Evolutionary conservation across 1,139 yeast genomes (phyloP).

Genomic region (Sugiyamaella pinicola): DNA sequence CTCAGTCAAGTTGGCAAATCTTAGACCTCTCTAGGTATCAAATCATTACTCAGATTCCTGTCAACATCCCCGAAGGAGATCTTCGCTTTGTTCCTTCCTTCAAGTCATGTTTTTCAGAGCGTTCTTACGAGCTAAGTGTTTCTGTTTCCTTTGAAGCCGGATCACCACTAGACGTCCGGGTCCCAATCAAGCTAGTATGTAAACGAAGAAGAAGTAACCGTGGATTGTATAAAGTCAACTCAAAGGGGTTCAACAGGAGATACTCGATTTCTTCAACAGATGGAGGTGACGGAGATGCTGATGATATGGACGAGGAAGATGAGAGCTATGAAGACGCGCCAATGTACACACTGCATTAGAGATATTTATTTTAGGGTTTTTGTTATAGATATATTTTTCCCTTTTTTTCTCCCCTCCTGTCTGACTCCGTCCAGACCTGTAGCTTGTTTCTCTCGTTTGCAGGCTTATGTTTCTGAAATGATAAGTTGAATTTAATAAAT

Average conservation of each 20-base stretch:
- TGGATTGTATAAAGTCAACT: conserved; percentile 8
- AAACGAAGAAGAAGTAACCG: conserved; percentile 7
- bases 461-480: too few relatives aligned
- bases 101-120: conserved; percentile 19
- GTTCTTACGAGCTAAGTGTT: conserved; percentile 12
- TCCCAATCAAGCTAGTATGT: conserved; percentile 17
- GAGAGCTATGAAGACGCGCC: neutral
- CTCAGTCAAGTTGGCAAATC: conserved; percentile 10
- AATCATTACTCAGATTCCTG: conserved; percentile 13
- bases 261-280: conserved; percentile 5
- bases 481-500: too few relatives aligned
- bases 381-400: neutral
- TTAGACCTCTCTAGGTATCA: conserved; percentile 2
- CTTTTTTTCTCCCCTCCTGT: neutral
- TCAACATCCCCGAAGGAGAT: conserved; percentile 17
- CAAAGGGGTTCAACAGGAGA: conserved; percentile 4
- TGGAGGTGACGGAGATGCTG: neutral
- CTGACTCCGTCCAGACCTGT: too few relatives aligned
- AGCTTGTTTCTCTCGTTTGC: too few relatives aligned
- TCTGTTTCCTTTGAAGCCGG: conserved; percentile 16
- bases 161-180: conserved; percentile 9
- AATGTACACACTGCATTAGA: conserved; percentile 8
- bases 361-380: neutral
- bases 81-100: conserved; percentile 18
- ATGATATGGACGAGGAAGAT: neutral